Percentiles rank a stretch among this genome's conserved stretches.
Conservation (phyloP, 78 protist genomes). For the Planoprotostelium fungivorum region DNA sequence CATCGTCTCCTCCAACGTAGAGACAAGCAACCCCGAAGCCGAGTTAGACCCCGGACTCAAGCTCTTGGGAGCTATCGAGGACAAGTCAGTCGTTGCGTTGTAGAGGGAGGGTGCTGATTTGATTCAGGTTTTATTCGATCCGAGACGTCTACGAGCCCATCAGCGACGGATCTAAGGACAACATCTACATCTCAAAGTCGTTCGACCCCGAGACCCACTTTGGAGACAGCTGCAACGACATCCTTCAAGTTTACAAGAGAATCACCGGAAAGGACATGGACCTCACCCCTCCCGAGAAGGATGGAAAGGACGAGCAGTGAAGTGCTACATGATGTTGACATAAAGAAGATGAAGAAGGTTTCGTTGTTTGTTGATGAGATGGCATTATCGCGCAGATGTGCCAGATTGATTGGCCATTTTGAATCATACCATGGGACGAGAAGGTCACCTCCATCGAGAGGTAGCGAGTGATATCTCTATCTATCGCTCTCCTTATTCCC, state of each 20-base stretch:
- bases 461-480: too few relatives aligned
- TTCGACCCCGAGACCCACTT: conserved; percentile 90
- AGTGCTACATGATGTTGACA: too few relatives aligned
- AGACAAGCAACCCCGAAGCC: conserved; percentile 84
- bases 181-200: conserved; percentile 72
- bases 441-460: too few relatives aligned
- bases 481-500: too few relatives aligned
- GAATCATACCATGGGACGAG: too few relatives aligned
- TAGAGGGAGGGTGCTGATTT: background rate
- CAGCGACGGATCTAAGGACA: conserved; percentile 65
- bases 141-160: conserved; percentile 71
- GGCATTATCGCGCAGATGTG: too few relatives aligned
- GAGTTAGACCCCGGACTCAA: conserved; percentile 89
- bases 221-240: conserved; percentile 80
- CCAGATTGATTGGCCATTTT: too few relatives aligned
- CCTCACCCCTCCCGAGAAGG: conserved; percentile 10
- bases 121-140: conserved; percentile 45
- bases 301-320: background rate
- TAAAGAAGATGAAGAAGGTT: too few relatives aligned
- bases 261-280: conserved; percentile 68
- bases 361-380: too few relatives aligned
- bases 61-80: conserved; percentile 80
- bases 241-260: conserved; percentile 66
- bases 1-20: conserved; percentile 85
- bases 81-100: conserved; percentile 27